A percentile compares a stretch with the other conserved stretches of the same genome.
Conservation (phyloP, 148 eudicot species). For the Cornus kousa region DNA sequence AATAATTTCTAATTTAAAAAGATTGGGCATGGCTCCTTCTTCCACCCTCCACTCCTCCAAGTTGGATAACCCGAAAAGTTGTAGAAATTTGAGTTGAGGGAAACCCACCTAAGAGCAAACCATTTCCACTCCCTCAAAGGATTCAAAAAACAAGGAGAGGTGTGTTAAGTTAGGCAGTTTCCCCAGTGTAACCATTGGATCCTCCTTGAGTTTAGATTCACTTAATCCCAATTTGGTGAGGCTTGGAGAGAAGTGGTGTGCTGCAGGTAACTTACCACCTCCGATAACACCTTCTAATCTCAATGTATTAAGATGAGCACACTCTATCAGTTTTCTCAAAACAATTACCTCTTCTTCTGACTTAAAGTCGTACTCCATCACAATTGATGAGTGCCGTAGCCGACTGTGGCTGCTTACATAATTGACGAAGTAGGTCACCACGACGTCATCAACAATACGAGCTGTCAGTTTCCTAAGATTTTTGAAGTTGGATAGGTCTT, state of each 20-base stretch:
- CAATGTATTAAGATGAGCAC: slow-evolving; percentile 1
- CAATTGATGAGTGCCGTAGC: too few species aligned
- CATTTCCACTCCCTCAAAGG: slow-evolving; percentile 10
- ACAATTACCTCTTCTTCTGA: background rate
- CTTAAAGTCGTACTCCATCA: too few species aligned
- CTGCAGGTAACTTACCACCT: slow-evolving; percentile 3
- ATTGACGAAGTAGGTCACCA: too few species aligned
- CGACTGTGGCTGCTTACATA: background rate
- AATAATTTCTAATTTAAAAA: too few species aligned
- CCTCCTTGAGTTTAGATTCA: slow-evolving; percentile 4
- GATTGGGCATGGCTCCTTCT: slow-evolving; percentile 14
- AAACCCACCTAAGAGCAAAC: slow-evolving; percentile 20
- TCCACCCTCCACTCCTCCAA: slow-evolving; percentile 23
- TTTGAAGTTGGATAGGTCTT: background rate
- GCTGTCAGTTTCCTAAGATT: slow-evolving; percentile 5
- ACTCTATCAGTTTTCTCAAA: slow-evolving; percentile 1
- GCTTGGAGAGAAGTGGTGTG: background rate
- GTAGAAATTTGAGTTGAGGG: slow-evolving; percentile 18
- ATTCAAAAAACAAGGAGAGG: too few species aligned
- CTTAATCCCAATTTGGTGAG: background rate
- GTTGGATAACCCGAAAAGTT: background rate
- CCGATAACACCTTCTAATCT: background rate
- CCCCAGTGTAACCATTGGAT: too few species aligned
- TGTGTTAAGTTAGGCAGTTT: too few species aligned
- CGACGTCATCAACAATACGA: too few species aligned